Evolutionary conservation across 768 basidiomycete species (phyloP).

Genomic region (Leccinum olivaceopallidum): DNA sequence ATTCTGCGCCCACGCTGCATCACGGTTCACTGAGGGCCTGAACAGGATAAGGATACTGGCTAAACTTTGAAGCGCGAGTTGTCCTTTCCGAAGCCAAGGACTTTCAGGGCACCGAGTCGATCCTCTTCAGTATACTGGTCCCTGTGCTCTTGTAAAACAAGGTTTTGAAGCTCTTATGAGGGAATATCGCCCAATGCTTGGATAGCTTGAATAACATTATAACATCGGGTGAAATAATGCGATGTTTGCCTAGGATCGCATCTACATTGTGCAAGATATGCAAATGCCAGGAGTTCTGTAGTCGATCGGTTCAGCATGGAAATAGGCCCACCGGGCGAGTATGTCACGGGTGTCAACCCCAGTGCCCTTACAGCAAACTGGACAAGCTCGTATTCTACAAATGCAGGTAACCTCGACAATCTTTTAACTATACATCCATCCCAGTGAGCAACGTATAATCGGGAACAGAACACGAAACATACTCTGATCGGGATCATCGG

Average conservation of each 20-base stretch:
- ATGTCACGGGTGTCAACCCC: conserved; percentile 67
- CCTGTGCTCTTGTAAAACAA: conserved; percentile 62
- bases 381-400: conserved; percentile 42
- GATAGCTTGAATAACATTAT: conserved; percentile 50
- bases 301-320: conserved; percentile 4
- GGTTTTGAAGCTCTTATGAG: conserved; percentile 50
- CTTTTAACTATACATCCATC: conserved; percentile 48
- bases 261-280: conserved; percentile 77
- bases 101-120: conserved; percentile 42
- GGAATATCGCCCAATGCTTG: conserved; percentile 48
- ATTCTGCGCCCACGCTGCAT: no score
- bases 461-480: conserved; percentile 21
- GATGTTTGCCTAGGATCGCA: conserved; percentile 71
- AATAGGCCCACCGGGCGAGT: conserved; percentile 54
- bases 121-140: conserved; percentile 65
- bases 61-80: conserved; percentile 29
- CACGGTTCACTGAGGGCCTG: no score
- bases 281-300: conserved; percentile 72
- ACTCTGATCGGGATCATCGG: conserved; percentile 70
- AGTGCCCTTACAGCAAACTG: conserved; percentile 46
- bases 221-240: conserved; percentile 61
- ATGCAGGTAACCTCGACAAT: conserved; percentile 43
- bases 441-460: conserved; percentile 6
- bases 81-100: conserved; percentile 69
- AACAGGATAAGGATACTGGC: no score